Evolutionary conservation across 2,329 filamentous ascomycete genomes (phyloP), one percentile per base, ranked within the genome.

Genomic region (Coniochaeta sp.): DNA sequence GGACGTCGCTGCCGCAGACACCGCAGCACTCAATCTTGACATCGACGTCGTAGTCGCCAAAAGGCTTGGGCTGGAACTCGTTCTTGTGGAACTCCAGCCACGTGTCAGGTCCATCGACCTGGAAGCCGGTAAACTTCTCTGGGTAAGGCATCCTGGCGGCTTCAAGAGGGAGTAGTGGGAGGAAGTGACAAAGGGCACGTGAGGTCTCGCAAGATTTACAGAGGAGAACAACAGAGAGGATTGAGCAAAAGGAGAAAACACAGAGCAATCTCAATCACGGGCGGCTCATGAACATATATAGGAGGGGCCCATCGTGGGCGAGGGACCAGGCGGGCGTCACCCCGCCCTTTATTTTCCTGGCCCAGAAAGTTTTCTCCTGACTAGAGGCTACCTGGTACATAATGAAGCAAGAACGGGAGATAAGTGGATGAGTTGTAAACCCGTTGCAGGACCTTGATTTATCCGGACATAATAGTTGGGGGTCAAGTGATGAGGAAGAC

Each of bases 1-100:
- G 88, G 56, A 89, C 78, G 69, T 91, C 88, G 66, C 84, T 88
- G 66, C 87, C 85, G 72, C 89, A 91, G 59, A 91, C 81, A 69
- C 90, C 89, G 70, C 90, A 93, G 71, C 84, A 87, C 66, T 92
- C 87, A 68, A 96, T 88, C 79, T 93, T 89, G 75, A 96, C 85
- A 72, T 96, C 91, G 68, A 96, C 85, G 71, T 96, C 91, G 74
- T 90, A 83, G 72, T 93, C 90, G 65, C 88, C 90, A 72, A 96
- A 96, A 19, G 89, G 89, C 79, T 96, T 95, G 61, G 93, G 86
- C 67, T 87, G 83, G 79, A 91, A 91, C 79, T 93, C 73, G 70
- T 88, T 86, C 76, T 90, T 89, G 68, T 87, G 78, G 69, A 87
- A 86, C 62, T 86, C 78, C 64, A 82, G 74, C 79, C 80, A 84